These are phyloP conservation scores for Raffaelea ambrosiae DNA, from an alignment of 2,329 filamentous ascomycete genomes.

Conservation along the genomic window DNA sequence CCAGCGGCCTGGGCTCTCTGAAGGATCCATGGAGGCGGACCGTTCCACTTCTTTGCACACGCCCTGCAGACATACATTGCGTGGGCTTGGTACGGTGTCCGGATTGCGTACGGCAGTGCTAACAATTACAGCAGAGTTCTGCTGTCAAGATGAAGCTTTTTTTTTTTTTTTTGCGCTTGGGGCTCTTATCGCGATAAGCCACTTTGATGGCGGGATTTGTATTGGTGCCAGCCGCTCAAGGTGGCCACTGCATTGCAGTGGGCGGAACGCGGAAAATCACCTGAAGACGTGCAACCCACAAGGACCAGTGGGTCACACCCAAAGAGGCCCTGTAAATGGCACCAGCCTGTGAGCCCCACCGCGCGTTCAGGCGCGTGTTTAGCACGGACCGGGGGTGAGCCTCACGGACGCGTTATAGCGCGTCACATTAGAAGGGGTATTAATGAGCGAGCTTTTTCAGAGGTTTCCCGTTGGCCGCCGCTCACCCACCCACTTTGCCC, in stretches of 20 bases:
- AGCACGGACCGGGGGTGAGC: not conserved
- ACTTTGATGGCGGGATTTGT: not conserved
- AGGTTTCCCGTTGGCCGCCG: not conserved
- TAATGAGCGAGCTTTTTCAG: not conserved
- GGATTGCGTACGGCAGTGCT: too few relatives aligned
- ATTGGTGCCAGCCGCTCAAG: too few relatives aligned
- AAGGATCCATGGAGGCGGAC: not conserved
- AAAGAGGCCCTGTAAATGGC: not conserved
- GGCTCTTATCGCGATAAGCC: constrained; percentile 8
- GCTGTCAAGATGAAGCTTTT: constrained; percentile 1
- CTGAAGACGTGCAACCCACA: too few relatives aligned
- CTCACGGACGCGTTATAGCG: constrained; percentile 4
- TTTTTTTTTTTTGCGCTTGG: too few relatives aligned
- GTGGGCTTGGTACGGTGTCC: too few relatives aligned
- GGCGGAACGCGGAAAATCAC: too few relatives aligned
- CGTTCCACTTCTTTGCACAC: constrained; percentile 21
- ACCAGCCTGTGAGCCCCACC: not conserved
- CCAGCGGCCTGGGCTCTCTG: not conserved
- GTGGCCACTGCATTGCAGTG: too few relatives aligned
- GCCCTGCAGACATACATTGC: constrained; percentile 30
- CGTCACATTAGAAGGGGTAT: constrained; percentile 2
- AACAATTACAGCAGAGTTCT: too few relatives aligned
- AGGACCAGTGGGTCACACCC: too few relatives aligned
- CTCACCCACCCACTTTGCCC: not conserved
- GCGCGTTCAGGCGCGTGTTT: not conserved